A percentile compares a stretch with the other conserved stretches of the same genome.
Conservation (phyloP, 352 stramenopile species). For the Peronospora farinosa region DNA sequence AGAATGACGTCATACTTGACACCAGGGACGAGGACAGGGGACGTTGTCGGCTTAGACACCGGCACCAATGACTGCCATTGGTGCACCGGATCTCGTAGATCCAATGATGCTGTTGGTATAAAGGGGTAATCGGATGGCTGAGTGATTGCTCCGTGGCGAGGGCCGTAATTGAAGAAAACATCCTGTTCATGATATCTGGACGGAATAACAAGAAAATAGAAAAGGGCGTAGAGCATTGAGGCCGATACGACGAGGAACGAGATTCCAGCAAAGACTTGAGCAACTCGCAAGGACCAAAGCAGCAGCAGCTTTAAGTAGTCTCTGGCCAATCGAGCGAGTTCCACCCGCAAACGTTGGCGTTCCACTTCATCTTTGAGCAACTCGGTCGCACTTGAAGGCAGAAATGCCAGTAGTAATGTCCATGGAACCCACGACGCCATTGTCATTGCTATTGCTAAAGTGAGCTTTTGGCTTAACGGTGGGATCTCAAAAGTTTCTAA, state of each 20-base stretch:
- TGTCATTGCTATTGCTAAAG: not conserved
- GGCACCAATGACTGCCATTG: slow-evolving; percentile 51
- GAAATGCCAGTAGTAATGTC: slow-evolving; percentile 44
- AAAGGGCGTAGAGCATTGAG: slow-evolving; percentile 52
- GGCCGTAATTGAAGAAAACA: slow-evolving; percentile 71
- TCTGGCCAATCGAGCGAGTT: slow-evolving; percentile 26
- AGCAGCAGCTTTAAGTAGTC: slow-evolving; percentile 32
- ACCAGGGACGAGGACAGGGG: slow-evolving; percentile 45
- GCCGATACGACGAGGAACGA: slow-evolving; percentile 47
- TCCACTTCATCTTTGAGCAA: slow-evolving; percentile 41
- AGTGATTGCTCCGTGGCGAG: slow-evolving; percentile 35
- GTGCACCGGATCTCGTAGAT: slow-evolving; percentile 47
- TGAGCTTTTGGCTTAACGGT: not conserved
- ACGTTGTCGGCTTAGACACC: slow-evolving; percentile 9
- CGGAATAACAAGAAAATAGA: slow-evolving; percentile 79
- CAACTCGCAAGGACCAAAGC: slow-evolving; percentile 32
- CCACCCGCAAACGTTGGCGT: slow-evolving; percentile 41
- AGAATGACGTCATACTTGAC: slow-evolving; percentile 79
- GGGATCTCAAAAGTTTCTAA: not conserved
- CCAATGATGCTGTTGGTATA: slow-evolving; percentile 47
- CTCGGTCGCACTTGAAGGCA: slow-evolving; percentile 40
- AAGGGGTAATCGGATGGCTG: not conserved
- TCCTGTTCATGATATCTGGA: slow-evolving; percentile 71
- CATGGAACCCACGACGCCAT: slow-evolving; percentile 39
- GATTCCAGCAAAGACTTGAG: slow-evolving; percentile 32